Evolutionary conservation across 352 stramenopile species (phyloP).

Genomic region (Phytopythium montanum): DNA sequence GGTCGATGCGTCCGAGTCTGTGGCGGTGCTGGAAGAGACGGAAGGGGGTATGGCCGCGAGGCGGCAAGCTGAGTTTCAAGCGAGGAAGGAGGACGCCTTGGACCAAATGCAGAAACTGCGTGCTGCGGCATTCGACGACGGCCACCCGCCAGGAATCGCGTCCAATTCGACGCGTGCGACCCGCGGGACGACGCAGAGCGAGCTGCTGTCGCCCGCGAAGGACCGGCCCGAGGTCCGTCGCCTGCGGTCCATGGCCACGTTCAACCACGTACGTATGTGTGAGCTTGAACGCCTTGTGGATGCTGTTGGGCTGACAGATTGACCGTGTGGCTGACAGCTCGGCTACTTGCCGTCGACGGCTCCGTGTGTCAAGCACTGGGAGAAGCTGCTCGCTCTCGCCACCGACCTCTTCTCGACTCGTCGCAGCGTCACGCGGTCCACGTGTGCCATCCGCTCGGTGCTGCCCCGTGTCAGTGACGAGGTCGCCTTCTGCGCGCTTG

Average conservation of each 20-base stretch:
- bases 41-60: background rate
- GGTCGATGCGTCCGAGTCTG: background rate
- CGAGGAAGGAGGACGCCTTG: constrained; percentile 16
- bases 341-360: constrained; percentile 50
- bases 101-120: constrained; percentile 26
- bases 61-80: constrained; percentile 5
- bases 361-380: constrained; percentile 58
- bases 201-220: constrained; percentile 38
- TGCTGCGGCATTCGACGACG: background rate
- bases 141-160: background rate
- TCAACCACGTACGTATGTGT: constrained; percentile 30
- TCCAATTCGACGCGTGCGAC: background rate
- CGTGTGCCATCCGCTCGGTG: constrained; percentile 23
- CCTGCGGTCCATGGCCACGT: constrained; percentile 62
- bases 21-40: background rate
- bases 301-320: background rate
- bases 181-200: constrained; percentile 21
- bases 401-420: constrained; percentile 50
- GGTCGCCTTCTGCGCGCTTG: constrained; percentile 53
- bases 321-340: constrained; percentile 21
- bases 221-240: constrained; percentile 46
- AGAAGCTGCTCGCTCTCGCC: constrained; percentile 37
- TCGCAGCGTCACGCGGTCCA: constrained; percentile 25
- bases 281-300: background rate
- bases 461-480: constrained; percentile 42